These are phyloP conservation scores for Erythrophleum ivorense DNA, from an alignment of 331 rosid genomes.

Conservation along the genomic window DNA sequence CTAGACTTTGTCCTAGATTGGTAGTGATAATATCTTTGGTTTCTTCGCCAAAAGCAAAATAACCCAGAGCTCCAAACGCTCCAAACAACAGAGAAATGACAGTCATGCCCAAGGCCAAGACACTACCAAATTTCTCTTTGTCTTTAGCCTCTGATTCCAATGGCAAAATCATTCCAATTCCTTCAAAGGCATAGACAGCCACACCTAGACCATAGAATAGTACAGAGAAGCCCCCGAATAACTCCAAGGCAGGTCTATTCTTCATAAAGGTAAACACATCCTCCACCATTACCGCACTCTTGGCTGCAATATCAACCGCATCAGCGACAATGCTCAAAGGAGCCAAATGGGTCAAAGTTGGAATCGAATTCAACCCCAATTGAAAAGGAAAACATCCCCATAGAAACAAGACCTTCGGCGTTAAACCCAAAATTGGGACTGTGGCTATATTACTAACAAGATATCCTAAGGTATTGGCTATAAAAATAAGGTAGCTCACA, in stretches of 20 bases:
- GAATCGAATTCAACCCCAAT: slow-evolving; percentile 54
- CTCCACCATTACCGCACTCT: slow-evolving; percentile 74
- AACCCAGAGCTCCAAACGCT: slow-evolving; percentile 71
- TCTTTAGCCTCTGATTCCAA: slow-evolving; percentile 69
- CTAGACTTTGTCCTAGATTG: slow-evolving; percentile 66
- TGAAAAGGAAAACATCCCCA: slow-evolving; percentile 60
- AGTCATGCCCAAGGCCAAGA: slow-evolving; percentile 62
- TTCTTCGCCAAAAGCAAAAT: slow-evolving; percentile 79
- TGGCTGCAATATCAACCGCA: slow-evolving; percentile 71
- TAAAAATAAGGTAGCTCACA: slow-evolving; percentile 58
- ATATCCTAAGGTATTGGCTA: slow-evolving; percentile 41
- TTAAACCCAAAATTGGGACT: slow-evolving; percentile 33
- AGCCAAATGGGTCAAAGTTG: slow-evolving; percentile 56
- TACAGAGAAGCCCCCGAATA: slow-evolving; percentile 62
- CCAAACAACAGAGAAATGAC: slow-evolving; percentile 66
- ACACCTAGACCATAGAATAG: slow-evolving; percentile 70
- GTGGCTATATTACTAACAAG: slow-evolving; percentile 9
- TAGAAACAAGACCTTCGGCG: slow-evolving; percentile 42
- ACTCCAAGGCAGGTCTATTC: slow-evolving; percentile 52
- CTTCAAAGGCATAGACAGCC: slow-evolving; percentile 62
- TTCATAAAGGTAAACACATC: slow-evolving; percentile 51
- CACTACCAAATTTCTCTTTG: slow-evolving; percentile 63
- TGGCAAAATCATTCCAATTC: slow-evolving; percentile 55
- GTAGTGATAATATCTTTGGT: slow-evolving; percentile 76
- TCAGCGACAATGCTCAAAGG: slow-evolving; percentile 72